Evolutionary conservation across 352 stramenopile species (phyloP).

Genomic region (Phytophthora sansomeana): DNA sequence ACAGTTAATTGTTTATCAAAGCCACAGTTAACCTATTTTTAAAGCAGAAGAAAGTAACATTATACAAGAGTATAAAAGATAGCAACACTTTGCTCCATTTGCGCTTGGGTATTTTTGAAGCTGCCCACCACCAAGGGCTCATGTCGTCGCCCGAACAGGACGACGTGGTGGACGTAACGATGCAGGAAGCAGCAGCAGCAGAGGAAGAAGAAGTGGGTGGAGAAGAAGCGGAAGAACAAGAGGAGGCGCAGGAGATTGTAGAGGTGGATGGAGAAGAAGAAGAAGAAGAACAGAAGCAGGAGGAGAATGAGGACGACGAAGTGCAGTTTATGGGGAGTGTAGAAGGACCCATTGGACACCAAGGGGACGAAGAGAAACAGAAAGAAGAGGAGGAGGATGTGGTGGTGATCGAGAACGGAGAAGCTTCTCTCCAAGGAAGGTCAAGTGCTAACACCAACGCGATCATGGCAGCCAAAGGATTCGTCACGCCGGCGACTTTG

Average conservation of each 20-base stretch:
- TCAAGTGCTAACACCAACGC: constrained; percentile 31
- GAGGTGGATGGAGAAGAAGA: constrained; percentile 19
- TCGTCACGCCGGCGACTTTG: constrained; percentile 27
- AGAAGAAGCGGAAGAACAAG: not conserved
- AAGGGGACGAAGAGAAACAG: constrained; percentile 2
- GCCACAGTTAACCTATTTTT: too few relatives aligned
- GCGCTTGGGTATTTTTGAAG: constrained; percentile 17
- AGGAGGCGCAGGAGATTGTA: constrained; percentile 12
- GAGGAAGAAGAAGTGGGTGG: constrained; percentile 9
- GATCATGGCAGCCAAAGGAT: constrained; percentile 27
- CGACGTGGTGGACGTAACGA: constrained; percentile 15
- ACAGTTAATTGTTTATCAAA: too few relatives aligned
- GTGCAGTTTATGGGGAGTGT: constrained; percentile 29
- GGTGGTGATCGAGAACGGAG: constrained; percentile 8
- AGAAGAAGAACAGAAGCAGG: constrained; percentile 25
- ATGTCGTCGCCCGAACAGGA: not conserved
- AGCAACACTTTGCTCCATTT: not conserved
- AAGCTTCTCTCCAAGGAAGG: not conserved
- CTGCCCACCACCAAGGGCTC: constrained; percentile 4
- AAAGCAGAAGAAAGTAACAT: too few relatives aligned
- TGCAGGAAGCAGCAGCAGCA: constrained; percentile 6
- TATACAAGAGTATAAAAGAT: too few relatives aligned
- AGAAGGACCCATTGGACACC: constrained; percentile 7
- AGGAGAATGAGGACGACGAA: constrained; percentile 36
- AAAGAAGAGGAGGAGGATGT: constrained; percentile 14